Conservation (phyloP, 2,329 filamentous ascomycete genomes). For the Alternaria atra region DNA sequence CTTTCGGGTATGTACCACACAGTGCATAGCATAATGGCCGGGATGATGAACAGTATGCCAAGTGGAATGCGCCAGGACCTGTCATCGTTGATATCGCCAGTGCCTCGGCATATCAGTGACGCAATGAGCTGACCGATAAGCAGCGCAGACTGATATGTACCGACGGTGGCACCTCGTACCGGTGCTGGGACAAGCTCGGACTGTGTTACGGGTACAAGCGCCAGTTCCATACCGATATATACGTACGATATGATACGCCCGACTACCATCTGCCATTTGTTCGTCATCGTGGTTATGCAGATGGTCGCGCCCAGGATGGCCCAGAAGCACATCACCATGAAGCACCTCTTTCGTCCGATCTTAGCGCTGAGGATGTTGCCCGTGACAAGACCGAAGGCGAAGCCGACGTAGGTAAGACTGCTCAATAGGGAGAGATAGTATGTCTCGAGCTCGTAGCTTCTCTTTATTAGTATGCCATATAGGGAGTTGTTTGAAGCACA, state of each 20-base stretch:
- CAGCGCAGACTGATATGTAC: slow-evolving; percentile 14
- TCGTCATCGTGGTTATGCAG: slow-evolving; percentile 17
- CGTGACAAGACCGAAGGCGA: not conserved
- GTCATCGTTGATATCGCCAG: slow-evolving; percentile 8
- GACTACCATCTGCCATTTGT: slow-evolving; percentile 18
- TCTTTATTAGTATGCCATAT: not conserved
- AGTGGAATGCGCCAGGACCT: slow-evolving; percentile 13
- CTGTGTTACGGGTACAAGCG: slow-evolving; percentile 24
- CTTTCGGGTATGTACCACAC: slow-evolving; percentile 42
- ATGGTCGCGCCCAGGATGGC: slow-evolving; percentile 11
- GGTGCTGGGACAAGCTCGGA: slow-evolving; percentile 25
- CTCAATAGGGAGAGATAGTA: not conserved
- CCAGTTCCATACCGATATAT: slow-evolving; percentile 29
- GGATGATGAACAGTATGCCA: slow-evolving; percentile 13
- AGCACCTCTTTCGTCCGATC: not conserved
- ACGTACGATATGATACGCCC: slow-evolving; percentile 25
- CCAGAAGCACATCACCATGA: not conserved
- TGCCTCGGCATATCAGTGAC: slow-evolving; percentile 8
- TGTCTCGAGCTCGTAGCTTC: not conserved
- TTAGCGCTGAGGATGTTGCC: not conserved
- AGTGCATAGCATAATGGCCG: slow-evolving; percentile 1
- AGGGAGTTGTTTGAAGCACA: not conserved
- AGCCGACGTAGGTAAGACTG: not conserved
- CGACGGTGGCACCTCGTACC: slow-evolving; percentile 16
- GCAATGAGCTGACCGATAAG: slow-evolving; percentile 10